Conservation (phyloP, 129 eudicot genomes). For the Flaveria sonorensis region DNA sequence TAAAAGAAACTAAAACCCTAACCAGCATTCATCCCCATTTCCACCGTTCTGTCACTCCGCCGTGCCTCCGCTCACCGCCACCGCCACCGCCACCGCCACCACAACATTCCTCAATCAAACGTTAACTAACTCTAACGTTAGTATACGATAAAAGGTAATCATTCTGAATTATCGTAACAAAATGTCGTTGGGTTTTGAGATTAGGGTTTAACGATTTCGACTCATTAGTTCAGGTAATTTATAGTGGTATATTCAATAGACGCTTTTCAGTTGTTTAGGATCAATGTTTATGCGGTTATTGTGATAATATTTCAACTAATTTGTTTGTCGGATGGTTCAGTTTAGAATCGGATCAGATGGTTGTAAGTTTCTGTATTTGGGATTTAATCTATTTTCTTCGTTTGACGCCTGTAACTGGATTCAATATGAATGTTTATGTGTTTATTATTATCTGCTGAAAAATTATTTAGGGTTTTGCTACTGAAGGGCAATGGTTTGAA, state of each 20-base stretch:
- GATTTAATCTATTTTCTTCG: background rate
- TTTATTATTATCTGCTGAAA: background rate
- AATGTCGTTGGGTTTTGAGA: background rate
- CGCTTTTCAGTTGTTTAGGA: background rate
- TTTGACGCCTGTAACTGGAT: background rate
- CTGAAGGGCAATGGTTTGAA: background rate
- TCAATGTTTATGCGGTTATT: background rate
- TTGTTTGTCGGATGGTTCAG: background rate
- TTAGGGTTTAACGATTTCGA: constrained; percentile 22
- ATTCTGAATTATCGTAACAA: background rate
- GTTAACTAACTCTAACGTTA: background rate
- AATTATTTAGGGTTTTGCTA: background rate
- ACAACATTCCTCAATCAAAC: constrained; percentile 2
- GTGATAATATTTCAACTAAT: background rate
- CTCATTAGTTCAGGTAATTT: background rate
- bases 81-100: constrained; percentile 25
- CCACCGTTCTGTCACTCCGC: background rate
- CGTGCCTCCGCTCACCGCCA: constrained; percentile 12
- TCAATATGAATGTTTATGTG: background rate
- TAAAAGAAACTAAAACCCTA: constrained; percentile 31
- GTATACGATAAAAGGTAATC: background rate
- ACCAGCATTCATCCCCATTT: constrained; percentile 9
- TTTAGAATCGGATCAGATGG: background rate
- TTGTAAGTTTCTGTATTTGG: background rate
- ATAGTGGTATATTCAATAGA: background rate